Evolutionary conservation across 371 early-diverging fungal species (phyloP), one percentile per base, ranked within the genome.

Genomic region (Mortierella sp.): DNA sequence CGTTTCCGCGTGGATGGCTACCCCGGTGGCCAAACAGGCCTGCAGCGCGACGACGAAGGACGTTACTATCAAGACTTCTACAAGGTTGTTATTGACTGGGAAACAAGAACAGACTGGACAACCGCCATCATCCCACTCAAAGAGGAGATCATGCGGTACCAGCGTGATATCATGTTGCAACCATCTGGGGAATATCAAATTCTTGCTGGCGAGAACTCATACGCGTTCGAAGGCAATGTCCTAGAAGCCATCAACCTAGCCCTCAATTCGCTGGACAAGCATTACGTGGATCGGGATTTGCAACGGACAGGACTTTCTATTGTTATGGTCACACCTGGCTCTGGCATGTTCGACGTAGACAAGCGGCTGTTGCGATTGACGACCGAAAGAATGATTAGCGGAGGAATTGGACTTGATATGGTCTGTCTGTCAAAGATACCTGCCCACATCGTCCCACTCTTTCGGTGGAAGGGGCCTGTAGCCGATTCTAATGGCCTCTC

Each of bases 201-300:
- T 5, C 73, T 91, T 0, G 82, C 85, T 37, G 92, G 94, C 3
- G 85, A 88, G 28, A 86, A 90, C 67, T 86, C 91, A 19, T 84
- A 85, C 57, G 92, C 96, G 0, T 88, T 83, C 58, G 94, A 96
- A 60, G 98, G 98, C 53, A 96, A 96, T 72, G 84, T 98, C 14
- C 85, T 98, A 1, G 98, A 98, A 79, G 96, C 98, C 0, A 88
- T 97, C 64, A 98, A 98, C 71, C 77, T 98, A 41, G 98, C 97
- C 0, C 79, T 98, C 39, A 98, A 97, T 79, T 92, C 95, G 4
- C 93, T 96, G 69, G 95, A 96, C 60, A 92, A 91, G 60, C 95
- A 96, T 71, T 94, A 92, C 73, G 92, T 97, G 17, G 96, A 96
- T 71, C 89, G 98, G 28, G 97, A 98, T 82, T 74, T 98, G 48